Base-by-base conservation (phyloP, 768 basidiomycete genomes). In the Lentinula sp. region DNA sequence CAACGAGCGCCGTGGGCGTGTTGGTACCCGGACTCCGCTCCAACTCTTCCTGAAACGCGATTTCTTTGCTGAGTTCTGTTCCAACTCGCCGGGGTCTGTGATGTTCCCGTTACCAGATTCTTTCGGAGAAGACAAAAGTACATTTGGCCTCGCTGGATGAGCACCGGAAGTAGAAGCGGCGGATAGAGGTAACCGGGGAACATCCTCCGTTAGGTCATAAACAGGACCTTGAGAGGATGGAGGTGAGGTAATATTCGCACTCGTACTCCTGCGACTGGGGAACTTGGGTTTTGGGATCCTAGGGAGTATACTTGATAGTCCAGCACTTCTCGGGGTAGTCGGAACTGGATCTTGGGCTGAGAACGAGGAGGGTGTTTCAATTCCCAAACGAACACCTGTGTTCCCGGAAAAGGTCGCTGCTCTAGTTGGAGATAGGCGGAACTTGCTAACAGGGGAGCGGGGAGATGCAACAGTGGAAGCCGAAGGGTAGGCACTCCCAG, bases 1-100 rank as follows among this genome's bases (percentile, higher is more conserved):
- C 41, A 20, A 56, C 39, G 37, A 28, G 12, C 55, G 55, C 12
- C 55, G 54, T 56, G 54, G 54, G 4, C 37, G 54, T 6, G 46
- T 48, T 9, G 46, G 46, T n/a, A 43, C 50, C n/a, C 48, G 46
- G 10, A 52, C 51, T n/a, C 61, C 66, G 18, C 66, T 71, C 68
- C 71, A 72, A 13, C 70, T 71, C 49, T 66, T 65, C 28, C 68
- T 66, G 60, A 73, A 72, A 18, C 67, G 63, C 61, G 64, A 70
- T 62, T 65, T 68, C 52, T 70, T 64, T 42, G 61, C 72, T 23
- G 63, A 63, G 23, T 58, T 57, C 23, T 45, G 52, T 16, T 53
- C 63, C 61, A 35, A 66, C 45, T 68, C 66, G 5, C 66, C 66
- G n/a, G 63, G 65, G 28, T 56, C 57, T 35, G 43, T 45, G 7